Evolutionary conservation across 192 early-diverging fungal genomes (phyloP).

Genomic region (Umbelopsis sp.): DNA sequence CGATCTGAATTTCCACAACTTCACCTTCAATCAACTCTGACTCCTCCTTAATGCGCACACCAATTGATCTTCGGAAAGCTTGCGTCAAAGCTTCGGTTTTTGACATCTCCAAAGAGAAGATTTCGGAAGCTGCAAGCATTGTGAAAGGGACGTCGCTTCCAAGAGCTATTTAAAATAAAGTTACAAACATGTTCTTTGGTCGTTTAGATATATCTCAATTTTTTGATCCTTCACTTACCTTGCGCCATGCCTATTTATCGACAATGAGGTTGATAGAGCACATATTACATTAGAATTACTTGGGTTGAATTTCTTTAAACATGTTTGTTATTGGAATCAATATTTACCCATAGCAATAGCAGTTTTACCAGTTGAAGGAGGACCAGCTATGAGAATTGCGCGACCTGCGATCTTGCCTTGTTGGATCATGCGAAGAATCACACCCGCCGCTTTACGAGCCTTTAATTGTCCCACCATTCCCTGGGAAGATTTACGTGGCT

Average conservation of each 20-base stretch:
- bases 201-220: too few species aligned
- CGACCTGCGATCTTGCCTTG: constrained; percentile 97
- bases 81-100: constrained; percentile 98
- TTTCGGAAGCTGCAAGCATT: constrained; percentile 95
- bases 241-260: constrained; percentile 32
- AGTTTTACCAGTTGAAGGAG: constrained; percentile 98
- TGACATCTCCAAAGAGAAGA: constrained; percentile 98
- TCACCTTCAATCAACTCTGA: constrained; percentile 98
- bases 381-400: constrained; percentile 96
- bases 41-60: constrained; percentile 98
- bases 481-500: constrained; percentile 82
- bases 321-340: too few species aligned
- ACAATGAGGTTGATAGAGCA: too few species aligned
- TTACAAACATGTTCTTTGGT: too few species aligned
- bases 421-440: constrained; percentile 96
- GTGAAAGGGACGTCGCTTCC: constrained; percentile 97
- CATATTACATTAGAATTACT: too few species aligned
- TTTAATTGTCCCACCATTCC: constrained; percentile 98
- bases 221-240: constrained; percentile 17
- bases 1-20: constrained; percentile 98
- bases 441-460: constrained; percentile 94
- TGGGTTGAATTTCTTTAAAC: too few species aligned
- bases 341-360: constrained; percentile 95
- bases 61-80: constrained; percentile 96
- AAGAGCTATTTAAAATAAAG: constrained; percentile 64